These are phyloP conservation scores for Globisporangium nagaii DNA, from an alignment of 352 stramenopile genomes.

Conservation along the genomic window DNA sequence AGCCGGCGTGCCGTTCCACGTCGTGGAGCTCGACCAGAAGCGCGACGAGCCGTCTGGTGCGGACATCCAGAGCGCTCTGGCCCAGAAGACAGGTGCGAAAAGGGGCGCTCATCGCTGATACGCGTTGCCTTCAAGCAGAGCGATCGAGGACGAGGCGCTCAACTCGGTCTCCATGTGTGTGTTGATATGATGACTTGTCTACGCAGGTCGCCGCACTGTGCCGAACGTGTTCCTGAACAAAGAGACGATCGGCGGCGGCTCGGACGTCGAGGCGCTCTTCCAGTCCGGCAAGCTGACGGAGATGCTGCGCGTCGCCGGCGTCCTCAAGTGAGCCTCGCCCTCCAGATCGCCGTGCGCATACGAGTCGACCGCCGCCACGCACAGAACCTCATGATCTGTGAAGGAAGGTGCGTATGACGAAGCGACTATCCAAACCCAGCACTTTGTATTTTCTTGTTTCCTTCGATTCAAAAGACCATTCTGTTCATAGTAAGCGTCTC, in stretches of 20 bases:
- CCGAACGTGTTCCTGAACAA: slow-evolving; percentile 97
- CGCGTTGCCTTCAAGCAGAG: too few species aligned
- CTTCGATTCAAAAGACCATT: too few species aligned
- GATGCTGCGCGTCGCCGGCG: slow-evolving; percentile 65
- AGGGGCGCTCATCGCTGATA: too few species aligned
- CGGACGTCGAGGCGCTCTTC: slow-evolving; percentile 87
- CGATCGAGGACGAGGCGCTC: too few species aligned
- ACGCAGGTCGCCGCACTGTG: slow-evolving; percentile 89
- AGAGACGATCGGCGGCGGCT: slow-evolving; percentile 90
- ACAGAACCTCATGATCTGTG: too few species aligned
- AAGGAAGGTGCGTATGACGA: too few species aligned
- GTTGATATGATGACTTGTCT: background rate
- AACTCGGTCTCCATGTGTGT: too few species aligned
- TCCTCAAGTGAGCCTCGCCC: slow-evolving; percentile 29
- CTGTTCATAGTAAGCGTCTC: too few species aligned
- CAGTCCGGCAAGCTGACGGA: slow-evolving; percentile 84
- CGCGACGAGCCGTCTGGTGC: slow-evolving; percentile 51
- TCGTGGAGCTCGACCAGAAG: slow-evolving; percentile 66
- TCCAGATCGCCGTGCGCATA: too few species aligned
- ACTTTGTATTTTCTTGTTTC: too few species aligned
- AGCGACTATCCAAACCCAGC: too few species aligned
- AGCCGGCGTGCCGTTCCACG: slow-evolving; percentile 42
- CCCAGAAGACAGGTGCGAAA: slow-evolving; percentile 81
- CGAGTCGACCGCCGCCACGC: too few species aligned
- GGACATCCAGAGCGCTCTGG: slow-evolving; percentile 86